phyloP scores from a whole-genome alignment of 106 monocot species.

The Allium cepa region DNA sequence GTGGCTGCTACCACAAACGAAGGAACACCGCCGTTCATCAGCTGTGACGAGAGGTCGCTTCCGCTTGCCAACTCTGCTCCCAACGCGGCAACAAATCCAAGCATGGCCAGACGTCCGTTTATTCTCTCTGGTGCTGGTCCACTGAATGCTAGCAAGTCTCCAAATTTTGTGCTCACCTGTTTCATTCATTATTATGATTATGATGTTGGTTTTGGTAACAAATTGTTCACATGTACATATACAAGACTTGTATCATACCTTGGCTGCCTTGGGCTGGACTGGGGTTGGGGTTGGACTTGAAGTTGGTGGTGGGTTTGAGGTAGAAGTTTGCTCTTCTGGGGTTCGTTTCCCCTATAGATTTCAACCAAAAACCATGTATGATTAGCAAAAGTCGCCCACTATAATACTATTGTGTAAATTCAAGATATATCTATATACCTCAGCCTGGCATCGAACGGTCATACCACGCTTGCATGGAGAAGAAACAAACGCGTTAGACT shows the following conservation, averaged over 20 bases:
- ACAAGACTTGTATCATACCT: no score
- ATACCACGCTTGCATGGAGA: no score
- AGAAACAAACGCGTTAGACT: no score
- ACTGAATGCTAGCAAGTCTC: slow-evolving; percentile 53
- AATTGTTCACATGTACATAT: no score
- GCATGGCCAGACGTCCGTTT: slow-evolving; percentile 75
- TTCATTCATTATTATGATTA: not conserved
- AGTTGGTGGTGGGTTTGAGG: not conserved
- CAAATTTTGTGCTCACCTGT: slow-evolving; percentile 36
- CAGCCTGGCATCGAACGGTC: no score
- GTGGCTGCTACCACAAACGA: not conserved
- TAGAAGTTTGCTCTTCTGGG: not conserved
- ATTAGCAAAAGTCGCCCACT: no score
- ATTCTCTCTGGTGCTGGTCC: slow-evolving; percentile 78
- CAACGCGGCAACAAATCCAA: slow-evolving; percentile 61
- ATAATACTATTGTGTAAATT: no score
- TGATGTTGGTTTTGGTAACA: no score
- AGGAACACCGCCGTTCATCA: no score
- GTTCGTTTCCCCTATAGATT: not conserved
- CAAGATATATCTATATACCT: no score
- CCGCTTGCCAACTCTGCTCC: slow-evolving; percentile 51
- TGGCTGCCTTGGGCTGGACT: not conserved
- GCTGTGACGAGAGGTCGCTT: slow-evolving; percentile 25
- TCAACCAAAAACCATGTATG: no score
- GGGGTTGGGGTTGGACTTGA: not conserved